Percentiles rank a stretch among this genome's conserved stretches.
Conservation (phyloP, 345 rosid genomes). For the Acer yangbiense region DNA sequence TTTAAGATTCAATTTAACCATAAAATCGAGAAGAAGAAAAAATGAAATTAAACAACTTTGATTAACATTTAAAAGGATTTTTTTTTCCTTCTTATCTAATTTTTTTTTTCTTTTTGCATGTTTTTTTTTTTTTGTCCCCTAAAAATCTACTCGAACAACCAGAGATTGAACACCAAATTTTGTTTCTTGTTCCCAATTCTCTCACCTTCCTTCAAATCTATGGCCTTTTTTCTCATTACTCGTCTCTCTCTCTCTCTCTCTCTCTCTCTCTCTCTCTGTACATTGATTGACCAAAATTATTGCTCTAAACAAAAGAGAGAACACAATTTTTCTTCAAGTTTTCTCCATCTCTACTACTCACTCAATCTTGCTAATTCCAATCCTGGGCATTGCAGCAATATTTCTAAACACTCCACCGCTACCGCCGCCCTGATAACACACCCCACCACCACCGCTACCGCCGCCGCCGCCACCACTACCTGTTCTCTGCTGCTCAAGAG, state of each 20-base stretch:
- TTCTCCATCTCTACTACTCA: conserved; percentile 37
- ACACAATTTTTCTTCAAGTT: conserved; percentile 19
- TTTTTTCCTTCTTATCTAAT: neutral
- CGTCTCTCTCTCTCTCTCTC: neutral
- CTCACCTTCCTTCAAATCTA: neutral
- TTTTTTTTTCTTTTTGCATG: neutral
- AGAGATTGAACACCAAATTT: conserved; percentile 7
- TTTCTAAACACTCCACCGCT: conserved; percentile 64
- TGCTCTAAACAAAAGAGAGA: conserved; percentile 39
- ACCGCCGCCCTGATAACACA: conserved; percentile 53
- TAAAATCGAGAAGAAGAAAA: neutral
- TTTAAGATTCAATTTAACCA: neutral
- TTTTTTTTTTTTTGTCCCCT: conserved; percentile 1
- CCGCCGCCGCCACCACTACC: conserved; percentile 32
- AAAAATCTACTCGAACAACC: conserved; percentile 18
- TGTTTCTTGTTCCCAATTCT: neutral
- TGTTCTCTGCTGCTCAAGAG: conserved; percentile 46
- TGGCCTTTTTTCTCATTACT: neutral
- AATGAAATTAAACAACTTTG: neutral
- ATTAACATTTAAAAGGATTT: conserved; percentile 17
- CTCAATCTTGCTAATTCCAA: conserved; percentile 62
- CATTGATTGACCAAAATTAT: conserved; percentile 61
- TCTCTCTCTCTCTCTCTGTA: conserved; percentile 44
- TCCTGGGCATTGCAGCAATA: conserved; percentile 43
- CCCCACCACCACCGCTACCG: conserved; percentile 35